Percentiles rank a stretch among this genome's conserved stretches.
Conservation (phyloP, 140 eudicot species). For the Flaveria floridana region DNA sequence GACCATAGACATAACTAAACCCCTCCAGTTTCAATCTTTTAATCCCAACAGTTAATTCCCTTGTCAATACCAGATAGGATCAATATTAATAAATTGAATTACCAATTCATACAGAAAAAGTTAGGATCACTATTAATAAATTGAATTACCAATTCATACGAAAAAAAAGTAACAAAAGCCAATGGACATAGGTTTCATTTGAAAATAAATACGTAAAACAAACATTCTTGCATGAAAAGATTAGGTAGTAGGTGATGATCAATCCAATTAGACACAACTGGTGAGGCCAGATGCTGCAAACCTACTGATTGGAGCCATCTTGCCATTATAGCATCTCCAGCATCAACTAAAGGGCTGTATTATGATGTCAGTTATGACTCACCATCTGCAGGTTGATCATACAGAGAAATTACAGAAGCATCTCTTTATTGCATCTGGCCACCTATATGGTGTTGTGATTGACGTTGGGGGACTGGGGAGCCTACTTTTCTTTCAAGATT, state of each 20-base stretch:
- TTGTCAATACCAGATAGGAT: background rate
- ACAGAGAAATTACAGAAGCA: conserved; percentile 90
- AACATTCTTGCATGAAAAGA: conserved; percentile 75
- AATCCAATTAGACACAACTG: conserved; percentile 68
- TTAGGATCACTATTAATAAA: background rate
- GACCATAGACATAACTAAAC: background rate
- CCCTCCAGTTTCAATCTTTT: background rate
- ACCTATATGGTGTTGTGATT: conserved; percentile 98
- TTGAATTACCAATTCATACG: background rate
- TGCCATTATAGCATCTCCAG: conserved; percentile 97
- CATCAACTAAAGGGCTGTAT: conserved; percentile 59
- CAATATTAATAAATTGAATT: background rate
- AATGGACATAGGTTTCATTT: background rate
- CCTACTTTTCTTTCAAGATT: conserved; percentile 66
- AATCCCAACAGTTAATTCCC: background rate
- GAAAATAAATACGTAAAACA: background rate
- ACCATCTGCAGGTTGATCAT: conserved; percentile 69
- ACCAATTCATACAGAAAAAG: background rate
- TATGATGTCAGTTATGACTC: conserved; percentile 35
- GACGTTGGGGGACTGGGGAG: conserved; percentile 62
- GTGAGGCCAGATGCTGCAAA: conserved; percentile 99
- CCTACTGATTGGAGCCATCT: conserved; percentile 99
- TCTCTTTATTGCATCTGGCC: conserved; percentile 99
- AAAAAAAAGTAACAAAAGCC: background rate
- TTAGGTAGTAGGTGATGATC: conserved; percentile 76